Conservation (phyloP, 371 early-diverging fungal species). For the Funneliformis caledonium region DNA sequence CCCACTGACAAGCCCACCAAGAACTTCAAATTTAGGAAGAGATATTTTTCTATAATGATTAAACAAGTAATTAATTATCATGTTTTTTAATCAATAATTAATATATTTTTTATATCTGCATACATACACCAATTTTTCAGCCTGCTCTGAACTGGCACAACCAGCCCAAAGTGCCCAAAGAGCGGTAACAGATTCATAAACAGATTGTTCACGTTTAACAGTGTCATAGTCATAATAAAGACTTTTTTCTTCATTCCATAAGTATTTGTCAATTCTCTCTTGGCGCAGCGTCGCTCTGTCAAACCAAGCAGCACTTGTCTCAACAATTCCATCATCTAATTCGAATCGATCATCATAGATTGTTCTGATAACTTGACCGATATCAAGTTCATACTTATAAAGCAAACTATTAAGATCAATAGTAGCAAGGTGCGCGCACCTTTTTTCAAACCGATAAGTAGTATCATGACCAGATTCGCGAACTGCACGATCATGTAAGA, state of each 20-base stretch:
- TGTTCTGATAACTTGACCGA: slow-evolving; percentile 73
- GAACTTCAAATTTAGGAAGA: slow-evolving; percentile 74
- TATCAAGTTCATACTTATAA: slow-evolving; percentile 94
- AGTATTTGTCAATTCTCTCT: slow-evolving; percentile 63
- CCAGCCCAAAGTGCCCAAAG: slow-evolving; percentile 84
- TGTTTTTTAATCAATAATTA: neutral
- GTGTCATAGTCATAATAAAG: slow-evolving; percentile 90
- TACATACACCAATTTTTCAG: slow-evolving; percentile 54
- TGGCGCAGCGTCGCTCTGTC: slow-evolving; percentile 54
- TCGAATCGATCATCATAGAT: slow-evolving; percentile 62
- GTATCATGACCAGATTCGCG: slow-evolving; percentile 98
- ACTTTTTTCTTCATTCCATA: slow-evolving; percentile 77
- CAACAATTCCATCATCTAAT: slow-evolving; percentile 54
- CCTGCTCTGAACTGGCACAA: slow-evolving; percentile 67
- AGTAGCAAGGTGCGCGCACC: slow-evolving; percentile 90
- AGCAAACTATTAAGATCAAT: slow-evolving; percentile 90
- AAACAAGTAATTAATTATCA: too few relatives aligned
- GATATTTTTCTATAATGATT: slow-evolving; percentile 26
- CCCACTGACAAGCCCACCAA: slow-evolving; percentile 88
- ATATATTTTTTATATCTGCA: neutral
- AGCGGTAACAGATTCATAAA: slow-evolving; percentile 78
- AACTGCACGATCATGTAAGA: slow-evolving; percentile 96
- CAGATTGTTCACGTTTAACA: slow-evolving; percentile 49
- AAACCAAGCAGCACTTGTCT: slow-evolving; percentile 53
- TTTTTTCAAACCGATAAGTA: slow-evolving; percentile 90